Conservation (phyloP, 2,329 filamentous ascomycete genomes). For the Colletotrichum shisoi region DNA sequence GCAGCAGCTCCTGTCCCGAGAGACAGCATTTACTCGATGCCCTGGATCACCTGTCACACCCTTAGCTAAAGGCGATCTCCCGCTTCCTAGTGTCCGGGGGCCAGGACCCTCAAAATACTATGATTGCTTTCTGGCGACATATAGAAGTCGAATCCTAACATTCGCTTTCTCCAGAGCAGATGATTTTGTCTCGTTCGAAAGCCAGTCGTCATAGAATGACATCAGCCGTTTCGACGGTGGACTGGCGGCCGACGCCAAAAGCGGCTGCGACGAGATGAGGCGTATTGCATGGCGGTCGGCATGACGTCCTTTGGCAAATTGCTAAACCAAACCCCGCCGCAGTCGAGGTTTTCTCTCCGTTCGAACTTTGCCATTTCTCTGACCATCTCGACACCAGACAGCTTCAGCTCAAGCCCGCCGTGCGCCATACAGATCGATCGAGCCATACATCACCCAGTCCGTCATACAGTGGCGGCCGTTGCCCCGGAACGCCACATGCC, state of each 20-base stretch:
- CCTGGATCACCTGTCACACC: constrained; percentile 6
- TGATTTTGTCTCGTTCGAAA: too few species aligned
- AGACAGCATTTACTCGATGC: constrained; percentile 7
- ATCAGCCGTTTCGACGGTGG: neutral
- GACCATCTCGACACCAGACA: constrained; percentile 7
- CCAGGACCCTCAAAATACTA: neutral
- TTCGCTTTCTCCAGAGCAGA: neutral
- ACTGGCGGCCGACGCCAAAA: neutral
- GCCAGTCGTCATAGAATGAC: constrained; percentile 1
- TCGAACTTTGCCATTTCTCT: constrained; percentile 10
- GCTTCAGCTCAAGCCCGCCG: constrained; percentile 10
- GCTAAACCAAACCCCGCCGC: constrained; percentile 17
- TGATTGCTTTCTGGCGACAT: neutral
- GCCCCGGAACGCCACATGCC: constrained; percentile 34
- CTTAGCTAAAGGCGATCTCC: constrained; percentile 31
- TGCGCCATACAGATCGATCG: constrained; percentile 23
- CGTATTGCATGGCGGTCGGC: constrained; percentile 11
- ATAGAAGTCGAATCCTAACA: neutral
- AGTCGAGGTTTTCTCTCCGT: constrained; percentile 16
- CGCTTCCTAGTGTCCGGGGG: constrained; percentile 15
- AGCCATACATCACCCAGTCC: constrained; percentile 23
- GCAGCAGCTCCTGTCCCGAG: constrained; percentile 4
- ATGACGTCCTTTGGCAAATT: constrained; percentile 29
- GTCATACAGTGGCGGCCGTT: constrained; percentile 31
- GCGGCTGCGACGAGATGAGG: constrained; percentile 8